Percentiles rank a stretch among this genome's conserved stretches.
Conservation (phyloP, 1,284 basidiomycete species). For the Naganishia albida region DNA sequence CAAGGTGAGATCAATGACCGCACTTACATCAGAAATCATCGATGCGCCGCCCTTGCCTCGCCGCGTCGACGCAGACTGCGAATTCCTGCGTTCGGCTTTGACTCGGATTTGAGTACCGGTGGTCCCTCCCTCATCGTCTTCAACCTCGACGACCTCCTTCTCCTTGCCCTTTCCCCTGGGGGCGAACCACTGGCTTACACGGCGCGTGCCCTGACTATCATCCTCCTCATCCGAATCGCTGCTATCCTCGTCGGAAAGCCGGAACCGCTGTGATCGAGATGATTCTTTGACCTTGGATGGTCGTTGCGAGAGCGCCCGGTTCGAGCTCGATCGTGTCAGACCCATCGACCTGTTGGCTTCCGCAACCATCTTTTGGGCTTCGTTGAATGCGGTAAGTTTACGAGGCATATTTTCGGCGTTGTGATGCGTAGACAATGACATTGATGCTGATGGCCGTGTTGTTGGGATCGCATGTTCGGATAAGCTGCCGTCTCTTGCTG, state of each 20-base stretch:
- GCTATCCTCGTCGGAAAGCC: constrained; percentile 7
- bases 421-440: background rate
- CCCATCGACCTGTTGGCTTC: constrained; percentile 6
- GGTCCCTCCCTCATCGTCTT: background rate
- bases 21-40: background rate
- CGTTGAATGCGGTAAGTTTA: background rate
- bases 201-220: background rate
- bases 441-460: background rate
- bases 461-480: background rate
- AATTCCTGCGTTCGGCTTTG: constrained; percentile 6
- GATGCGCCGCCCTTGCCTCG: background rate
- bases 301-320: background rate
- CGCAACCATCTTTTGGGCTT: constrained; percentile 1
- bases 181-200: background rate
- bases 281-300: constrained; percentile 6
- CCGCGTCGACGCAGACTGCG: background rate
- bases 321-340: background rate
- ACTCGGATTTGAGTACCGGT: background rate
- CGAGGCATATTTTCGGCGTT: constrained; percentile 11
- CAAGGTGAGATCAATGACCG: constrained; percentile 6
- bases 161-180: constrained; percentile 7
- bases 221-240: constrained; percentile 3
- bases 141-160: background rate
- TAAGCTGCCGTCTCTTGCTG: constrained; percentile 17
- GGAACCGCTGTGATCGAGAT: constrained; percentile 8